Evolutionary conservation across 768 basidiomycete genomes (phyloP), one percentile per base, ranked within the genome.

Genomic region (Kwoniella mangroviensis): DNA sequence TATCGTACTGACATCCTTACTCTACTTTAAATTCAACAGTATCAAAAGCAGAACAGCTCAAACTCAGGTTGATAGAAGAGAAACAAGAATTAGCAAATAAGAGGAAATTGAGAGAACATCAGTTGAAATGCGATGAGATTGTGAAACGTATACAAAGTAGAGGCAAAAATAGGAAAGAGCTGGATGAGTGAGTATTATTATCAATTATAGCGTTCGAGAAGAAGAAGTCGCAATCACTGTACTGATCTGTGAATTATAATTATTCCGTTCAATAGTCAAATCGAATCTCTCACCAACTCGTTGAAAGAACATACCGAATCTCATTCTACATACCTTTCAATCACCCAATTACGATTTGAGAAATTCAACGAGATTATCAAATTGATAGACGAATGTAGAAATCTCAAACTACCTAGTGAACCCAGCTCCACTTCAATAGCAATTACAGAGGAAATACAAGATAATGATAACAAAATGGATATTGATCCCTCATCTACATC

Each of bases 61-160:
- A 61, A 43, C 64, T 64, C 7, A 72, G 74, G 12, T 64, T 81
- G 24, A 64, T 68, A 17, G 60, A 65, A 40, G 79, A 81, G 64
- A 77, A 77, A 59, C 56, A 59, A 26, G 53, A 73, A 19, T 63
- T 81, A 1, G 73, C 54, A 22, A 17, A 49, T 2, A 76, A 72
- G 65, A 68, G 63, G 45, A 59, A 67, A 22, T 72, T 75, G 67
- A 55, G 77, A 52, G 74, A 77, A 67, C 67, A 71, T 59, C 67
- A 68, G 67, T 67, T 78, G 6, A 71, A 75, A 55, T 81, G 79
- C 43, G 79, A 81, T 68, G 74, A 73, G 63, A 72, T 81, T 17
- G 78, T 75, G 4, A 63, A 49, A 45, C 66, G 68, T 52, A 78
- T 81, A n/a, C 56, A 53, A 1, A 71, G 70, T 11, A 53, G 73